Evolutionary conservation across 805 yeast genomes (phyloP).

Genomic region (Hyphopichia homilentoma): DNA sequence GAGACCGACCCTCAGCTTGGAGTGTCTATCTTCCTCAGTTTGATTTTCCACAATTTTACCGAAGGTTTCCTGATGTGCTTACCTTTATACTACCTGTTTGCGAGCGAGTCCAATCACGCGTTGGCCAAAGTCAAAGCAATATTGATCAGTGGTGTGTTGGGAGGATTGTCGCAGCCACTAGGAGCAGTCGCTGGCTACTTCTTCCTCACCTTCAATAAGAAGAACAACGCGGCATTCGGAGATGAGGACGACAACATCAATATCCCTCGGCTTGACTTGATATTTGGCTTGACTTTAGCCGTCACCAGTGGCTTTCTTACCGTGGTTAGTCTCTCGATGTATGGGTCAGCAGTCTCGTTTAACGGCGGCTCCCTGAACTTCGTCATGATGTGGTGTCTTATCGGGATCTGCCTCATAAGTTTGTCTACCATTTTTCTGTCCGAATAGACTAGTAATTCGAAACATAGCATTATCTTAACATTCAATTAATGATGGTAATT

Average conservation of each 20-base stretch:
- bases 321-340: constrained; percentile 82
- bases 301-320: constrained; percentile 81
- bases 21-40: constrained; percentile 73
- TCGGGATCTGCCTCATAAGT: constrained; percentile 59
- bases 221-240: constrained; percentile 22
- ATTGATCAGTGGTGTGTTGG: constrained; percentile 60
- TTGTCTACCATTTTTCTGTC: constrained; percentile 20
- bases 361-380: constrained; percentile 61
- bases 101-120: constrained; percentile 40
- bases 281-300: constrained; percentile 64
- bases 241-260: constrained; percentile 28
- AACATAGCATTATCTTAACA: too few relatives aligned
- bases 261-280: constrained; percentile 28
- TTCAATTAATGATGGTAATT: too few relatives aligned
- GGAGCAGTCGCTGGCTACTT: constrained; percentile 77
- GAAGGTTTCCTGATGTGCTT: constrained; percentile 94
- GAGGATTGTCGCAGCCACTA: constrained; percentile 82
- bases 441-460: not conserved
- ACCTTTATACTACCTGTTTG: constrained; percentile 77
- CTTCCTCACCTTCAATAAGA: constrained; percentile 36
- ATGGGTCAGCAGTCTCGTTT: constrained; percentile 74
- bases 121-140: constrained; percentile 54
- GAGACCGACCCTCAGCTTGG: constrained; percentile 65
- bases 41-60: constrained; percentile 84
- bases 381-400: constrained; percentile 56